These are phyloP conservation scores for Tylopilus plumbeoviolaceoides DNA, from an alignment of 768 basidiomycete species.

Conservation along the genomic window DNA sequence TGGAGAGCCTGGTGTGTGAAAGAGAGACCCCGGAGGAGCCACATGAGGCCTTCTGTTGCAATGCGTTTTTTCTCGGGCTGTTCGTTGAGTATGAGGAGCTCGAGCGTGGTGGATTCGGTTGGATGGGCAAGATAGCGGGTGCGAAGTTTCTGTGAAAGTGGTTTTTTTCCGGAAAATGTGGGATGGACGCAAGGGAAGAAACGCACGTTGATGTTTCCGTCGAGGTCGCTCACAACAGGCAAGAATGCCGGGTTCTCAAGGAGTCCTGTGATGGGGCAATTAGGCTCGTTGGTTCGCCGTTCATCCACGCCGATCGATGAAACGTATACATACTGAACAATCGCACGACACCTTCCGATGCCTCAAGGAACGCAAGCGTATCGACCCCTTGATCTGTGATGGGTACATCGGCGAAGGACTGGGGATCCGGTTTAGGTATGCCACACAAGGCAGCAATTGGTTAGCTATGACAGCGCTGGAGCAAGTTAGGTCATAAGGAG, in stretches of 20 bases:
- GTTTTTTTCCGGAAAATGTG: not conserved
- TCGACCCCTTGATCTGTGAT: slow-evolving; percentile 85
- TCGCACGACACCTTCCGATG: slow-evolving; percentile 80
- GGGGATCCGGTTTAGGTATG: not conserved
- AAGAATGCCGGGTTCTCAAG: slow-evolving; percentile 54
- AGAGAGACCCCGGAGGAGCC: slow-evolving; percentile 86
- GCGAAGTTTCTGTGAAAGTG: slow-evolving; percentile 73
- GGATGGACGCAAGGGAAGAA: not conserved
- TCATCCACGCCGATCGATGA: not conserved
- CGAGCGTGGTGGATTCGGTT: slow-evolving; percentile 67
- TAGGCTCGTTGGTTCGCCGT: not conserved
- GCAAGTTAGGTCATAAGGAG: too few relatives aligned
- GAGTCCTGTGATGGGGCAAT: slow-evolving; percentile 15
- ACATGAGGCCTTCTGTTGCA: slow-evolving; percentile 89
- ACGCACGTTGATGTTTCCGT: slow-evolving; percentile 85
- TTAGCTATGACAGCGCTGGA: not conserved
- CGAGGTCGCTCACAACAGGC: slow-evolving; percentile 81
- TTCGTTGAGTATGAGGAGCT: slow-evolving; percentile 80
- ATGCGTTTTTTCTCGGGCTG: slow-evolving; percentile 80
- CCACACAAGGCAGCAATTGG: not conserved
- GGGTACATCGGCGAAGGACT: slow-evolving; percentile 95
- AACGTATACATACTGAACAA: slow-evolving; percentile 68
- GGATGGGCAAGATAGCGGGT: slow-evolving; percentile 70
- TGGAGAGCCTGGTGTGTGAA: slow-evolving; percentile 87
- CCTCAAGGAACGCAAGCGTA: slow-evolving; percentile 84